phyloP scores from a whole-genome alignment of 106 monocot species.

The Narthecium ossifragum region DNA sequence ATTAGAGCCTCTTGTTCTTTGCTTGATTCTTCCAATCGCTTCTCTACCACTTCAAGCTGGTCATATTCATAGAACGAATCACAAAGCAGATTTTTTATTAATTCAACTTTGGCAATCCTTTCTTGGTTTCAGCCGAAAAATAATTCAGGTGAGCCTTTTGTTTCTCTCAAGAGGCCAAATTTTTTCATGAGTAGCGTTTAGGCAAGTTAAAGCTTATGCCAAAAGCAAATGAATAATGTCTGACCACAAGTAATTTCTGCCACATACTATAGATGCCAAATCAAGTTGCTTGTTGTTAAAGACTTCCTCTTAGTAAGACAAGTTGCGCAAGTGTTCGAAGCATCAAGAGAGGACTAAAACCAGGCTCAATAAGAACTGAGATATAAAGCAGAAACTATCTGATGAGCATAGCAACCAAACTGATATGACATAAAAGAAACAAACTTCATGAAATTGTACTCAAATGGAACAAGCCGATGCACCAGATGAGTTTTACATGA shows the following conservation, averaged over 20 bases:
- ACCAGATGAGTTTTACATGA: not conserved
- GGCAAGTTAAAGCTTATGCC: not conserved
- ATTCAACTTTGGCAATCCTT: too few species aligned
- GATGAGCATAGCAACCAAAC: not conserved
- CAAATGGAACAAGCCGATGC: not conserved
- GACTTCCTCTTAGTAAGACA: too few species aligned
- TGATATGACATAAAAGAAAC: not conserved
- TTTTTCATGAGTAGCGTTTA: not conserved
- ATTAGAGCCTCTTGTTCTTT: slow-evolving; percentile 71
- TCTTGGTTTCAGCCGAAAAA: not conserved
- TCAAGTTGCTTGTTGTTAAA: too few species aligned
- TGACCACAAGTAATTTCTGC: too few species aligned
- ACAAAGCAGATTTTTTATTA: too few species aligned
- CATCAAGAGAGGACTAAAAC: too few species aligned
- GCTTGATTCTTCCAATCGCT: slow-evolving; percentile 31
- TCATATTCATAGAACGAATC: not conserved
- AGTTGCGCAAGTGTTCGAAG: too few species aligned
- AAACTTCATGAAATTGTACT: not conserved
- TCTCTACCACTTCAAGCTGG: slow-evolving; percentile 31
- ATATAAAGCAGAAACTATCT: not conserved
- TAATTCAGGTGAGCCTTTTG: not conserved
- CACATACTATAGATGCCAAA: too few species aligned
- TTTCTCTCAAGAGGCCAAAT: not conserved
- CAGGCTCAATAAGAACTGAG: too few species aligned
- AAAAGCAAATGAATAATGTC: not conserved